Evolutionary conservation across 164 flowering plant genomes (phyloP).

Genomic region (Protea cynaroides): DNA sequence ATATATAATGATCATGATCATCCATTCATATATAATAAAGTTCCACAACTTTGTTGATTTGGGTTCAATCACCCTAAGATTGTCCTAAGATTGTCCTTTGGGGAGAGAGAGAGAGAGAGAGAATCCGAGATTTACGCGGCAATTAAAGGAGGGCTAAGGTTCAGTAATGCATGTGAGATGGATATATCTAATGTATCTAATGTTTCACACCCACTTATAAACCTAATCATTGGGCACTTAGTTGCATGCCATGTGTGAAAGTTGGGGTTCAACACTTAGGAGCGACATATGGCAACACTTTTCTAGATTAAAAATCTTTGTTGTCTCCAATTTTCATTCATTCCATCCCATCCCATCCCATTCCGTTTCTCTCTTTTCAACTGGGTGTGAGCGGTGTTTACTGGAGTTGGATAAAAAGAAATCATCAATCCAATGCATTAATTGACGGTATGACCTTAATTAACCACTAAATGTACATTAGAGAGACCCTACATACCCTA

Average conservation of each 20-base stretch:
- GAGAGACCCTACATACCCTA: no score
- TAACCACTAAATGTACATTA: background rate
- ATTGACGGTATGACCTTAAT: background rate
- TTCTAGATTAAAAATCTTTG: no score
- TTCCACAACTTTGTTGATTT: background rate
- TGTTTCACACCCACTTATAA: slow-evolving; percentile 7
- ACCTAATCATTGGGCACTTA: slow-evolving; percentile 22
- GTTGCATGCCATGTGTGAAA: slow-evolving; percentile 20
- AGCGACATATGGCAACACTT: background rate
- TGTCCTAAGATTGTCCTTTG: background rate
- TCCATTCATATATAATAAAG: background rate
- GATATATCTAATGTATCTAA: no score
- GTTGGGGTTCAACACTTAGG: background rate
- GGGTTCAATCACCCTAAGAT: background rate
- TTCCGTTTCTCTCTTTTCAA: no score
- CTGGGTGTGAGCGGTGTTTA: no score
- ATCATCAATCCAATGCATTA: background rate
- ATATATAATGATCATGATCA: background rate
- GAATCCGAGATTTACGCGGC: no score
- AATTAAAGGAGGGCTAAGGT: background rate
- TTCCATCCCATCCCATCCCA: no score
- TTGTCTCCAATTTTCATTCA: no score
- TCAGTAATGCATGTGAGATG: background rate
- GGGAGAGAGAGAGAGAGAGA: background rate
- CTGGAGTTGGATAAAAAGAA: no score